These are phyloP conservation scores for Physaria fendleri DNA, from an alignment of 345 rosid genomes.

Conservation along the genomic window DNA sequence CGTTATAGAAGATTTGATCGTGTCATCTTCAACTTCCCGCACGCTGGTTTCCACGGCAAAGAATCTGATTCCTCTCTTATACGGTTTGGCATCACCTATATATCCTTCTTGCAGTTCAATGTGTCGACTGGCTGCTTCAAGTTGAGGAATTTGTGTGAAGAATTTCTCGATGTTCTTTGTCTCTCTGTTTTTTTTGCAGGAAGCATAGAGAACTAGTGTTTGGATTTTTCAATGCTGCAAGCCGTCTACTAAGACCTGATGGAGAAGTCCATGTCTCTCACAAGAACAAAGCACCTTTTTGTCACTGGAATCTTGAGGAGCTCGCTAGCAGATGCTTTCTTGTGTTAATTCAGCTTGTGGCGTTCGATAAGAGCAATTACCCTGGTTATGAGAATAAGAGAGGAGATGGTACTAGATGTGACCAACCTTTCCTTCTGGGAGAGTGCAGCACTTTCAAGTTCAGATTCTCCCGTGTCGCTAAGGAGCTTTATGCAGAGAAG, in stretches of 20 bases:
- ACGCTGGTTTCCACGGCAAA: slow-evolving; percentile 51
- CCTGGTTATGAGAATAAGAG: slow-evolving; percentile 49
- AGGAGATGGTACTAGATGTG: slow-evolving; percentile 43
- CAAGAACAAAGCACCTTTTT: slow-evolving; percentile 43
- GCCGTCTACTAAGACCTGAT: slow-evolving; percentile 30
- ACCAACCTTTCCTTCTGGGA: slow-evolving; percentile 44
- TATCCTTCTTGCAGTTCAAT: neutral
- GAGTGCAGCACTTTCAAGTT: slow-evolving; percentile 49
- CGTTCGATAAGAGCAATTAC: slow-evolving; percentile 36
- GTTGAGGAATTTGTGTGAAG: neutral
- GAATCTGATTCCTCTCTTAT: slow-evolving; percentile 18
- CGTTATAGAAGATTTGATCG: slow-evolving; percentile 38
- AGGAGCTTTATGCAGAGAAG: slow-evolving; percentile 23
- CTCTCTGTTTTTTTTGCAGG: slow-evolving; percentile 24
- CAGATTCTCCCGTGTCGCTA: slow-evolving; percentile 10
- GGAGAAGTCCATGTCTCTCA: slow-evolving; percentile 61
- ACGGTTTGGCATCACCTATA: slow-evolving; percentile 5
- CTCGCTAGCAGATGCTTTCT: slow-evolving; percentile 39
- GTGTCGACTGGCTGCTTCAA: neutral
- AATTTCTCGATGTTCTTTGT: neutral
- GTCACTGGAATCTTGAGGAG: slow-evolving; percentile 45
- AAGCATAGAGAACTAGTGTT: slow-evolving; percentile 40
- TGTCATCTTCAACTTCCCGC: slow-evolving; percentile 54
- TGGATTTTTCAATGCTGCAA: slow-evolving; percentile 43
- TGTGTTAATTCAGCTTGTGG: slow-evolving; percentile 12